Base-by-base conservation (phyloP, 441 rosid genomes). In the Gossypium aridum region DNA sequence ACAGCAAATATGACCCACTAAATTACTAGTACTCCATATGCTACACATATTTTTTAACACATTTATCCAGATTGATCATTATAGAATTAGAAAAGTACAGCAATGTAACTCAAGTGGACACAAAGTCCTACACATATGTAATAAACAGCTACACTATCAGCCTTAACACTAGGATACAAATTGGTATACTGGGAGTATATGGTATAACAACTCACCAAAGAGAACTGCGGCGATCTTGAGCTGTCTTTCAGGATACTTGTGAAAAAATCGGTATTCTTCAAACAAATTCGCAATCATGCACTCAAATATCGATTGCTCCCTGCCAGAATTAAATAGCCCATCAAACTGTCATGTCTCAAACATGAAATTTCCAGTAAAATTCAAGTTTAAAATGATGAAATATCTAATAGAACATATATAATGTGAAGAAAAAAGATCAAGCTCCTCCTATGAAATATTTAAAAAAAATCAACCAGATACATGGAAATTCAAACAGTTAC, bases 221-320 rank as follows among this genome's bases (percentile, higher is more conserved):
- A 96, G 96, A 76, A 94, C 83, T 57, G 99, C 96, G 62, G 99
- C 97, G 73, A 91, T 90, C 86, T 85, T 94, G 57, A 96, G 92
- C 83, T 96, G 97, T 82, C 90, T 88, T 83, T 96, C 99, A 2
- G 99, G 98, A 87, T 94, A 96, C 83, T 91, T 92, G 57, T 94
- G 97, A 70, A 96, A 96, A 83, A 92, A 96, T n/a, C 85, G 91
- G 83, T 94, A 94, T 74, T 96, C 99, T 85, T 96, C 99, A 57
- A 96, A 94, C 28, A 96, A 88, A 87, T 94, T 94, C 31, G 82
- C 97, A 84, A 96, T 92, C 98, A 94, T 94, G 88, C 98, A 96
- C 47, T 92, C 98, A 84, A 88, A 94, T 83, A 96, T 96, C 34
- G 71, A 80, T 56, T 89, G 90, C 77, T 96, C 99, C 99, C 99